Percentiles rank a stretch among this genome's conserved stretches.
phyloP scores from a whole-genome alignment of 2,329 filamentous ascomycete genomes.

The Neofusicoccum laricinum region DNA sequence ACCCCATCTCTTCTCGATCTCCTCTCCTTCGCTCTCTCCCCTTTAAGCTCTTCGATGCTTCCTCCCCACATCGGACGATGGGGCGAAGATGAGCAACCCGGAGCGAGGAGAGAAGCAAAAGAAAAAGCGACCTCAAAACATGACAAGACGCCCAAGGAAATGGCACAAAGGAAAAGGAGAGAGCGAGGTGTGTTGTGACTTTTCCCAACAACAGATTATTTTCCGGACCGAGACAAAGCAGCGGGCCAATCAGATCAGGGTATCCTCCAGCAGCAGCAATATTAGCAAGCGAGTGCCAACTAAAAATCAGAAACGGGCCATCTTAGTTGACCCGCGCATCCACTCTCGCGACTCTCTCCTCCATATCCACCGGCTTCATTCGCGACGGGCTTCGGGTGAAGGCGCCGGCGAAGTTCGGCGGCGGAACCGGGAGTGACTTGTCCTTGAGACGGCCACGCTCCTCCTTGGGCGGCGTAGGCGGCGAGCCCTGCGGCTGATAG shows the following conservation, averaged over 20 bases:
- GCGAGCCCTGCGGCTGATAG: constrained; percentile 26
- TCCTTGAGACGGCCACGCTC: constrained; percentile 26
- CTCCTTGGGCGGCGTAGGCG: constrained; percentile 42
- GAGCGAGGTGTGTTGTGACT: constrained; percentile 2
- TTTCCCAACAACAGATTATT: constrained; percentile 9
- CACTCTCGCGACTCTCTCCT: constrained; percentile 11
- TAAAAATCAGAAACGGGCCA: background rate
- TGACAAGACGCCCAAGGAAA: constrained; percentile 10
- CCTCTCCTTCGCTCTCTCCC: background rate
- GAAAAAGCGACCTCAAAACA: constrained; percentile 10
- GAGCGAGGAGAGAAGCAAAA: background rate
- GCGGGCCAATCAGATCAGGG: constrained; percentile 7
- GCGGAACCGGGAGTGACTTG: constrained; percentile 34
- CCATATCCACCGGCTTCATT: constrained; percentile 16
- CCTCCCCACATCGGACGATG: constrained; percentile 1
- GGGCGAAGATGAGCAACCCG: background rate
- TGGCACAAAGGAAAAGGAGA: constrained; percentile 4
- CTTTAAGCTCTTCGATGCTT: background rate
- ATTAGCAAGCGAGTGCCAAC: constrained; percentile 4
- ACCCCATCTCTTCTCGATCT: constrained; percentile 4
- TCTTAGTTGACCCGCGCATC: constrained; percentile 13
- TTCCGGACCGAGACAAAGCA: constrained; percentile 2
- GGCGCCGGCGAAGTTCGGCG: constrained; percentile 16
- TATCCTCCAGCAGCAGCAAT: constrained; percentile 12
- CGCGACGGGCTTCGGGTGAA: constrained; percentile 20